A percentile compares a stretch with the other conserved stretches of the same genome.
phyloP scores from a whole-genome alignment of 768 basidiomycete genomes.

The Pleurotus pulmonarius region DNA sequence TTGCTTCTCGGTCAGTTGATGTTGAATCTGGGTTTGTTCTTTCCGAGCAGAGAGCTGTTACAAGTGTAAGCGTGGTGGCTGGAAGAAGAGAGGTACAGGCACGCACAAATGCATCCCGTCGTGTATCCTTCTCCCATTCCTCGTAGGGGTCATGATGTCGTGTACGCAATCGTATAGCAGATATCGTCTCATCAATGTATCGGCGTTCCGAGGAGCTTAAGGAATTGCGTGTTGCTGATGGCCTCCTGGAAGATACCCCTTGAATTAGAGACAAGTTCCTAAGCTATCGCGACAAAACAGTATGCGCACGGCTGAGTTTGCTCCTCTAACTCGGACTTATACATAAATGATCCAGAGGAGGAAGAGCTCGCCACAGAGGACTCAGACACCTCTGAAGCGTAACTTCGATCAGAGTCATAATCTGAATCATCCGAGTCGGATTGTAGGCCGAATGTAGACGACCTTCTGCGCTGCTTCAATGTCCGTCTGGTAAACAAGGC shows the following conservation, averaged over 20 bases:
- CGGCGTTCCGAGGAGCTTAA: conserved; percentile 37
- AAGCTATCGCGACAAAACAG: not conserved
- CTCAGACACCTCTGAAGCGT: conserved; percentile 25
- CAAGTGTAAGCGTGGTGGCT: not conserved
- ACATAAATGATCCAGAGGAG: conserved; percentile 34
- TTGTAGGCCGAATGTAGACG: conserved; percentile 51
- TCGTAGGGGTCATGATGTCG: conserved; percentile 55
- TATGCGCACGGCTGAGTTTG: conserved; percentile 31
- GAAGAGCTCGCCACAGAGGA: conserved; percentile 17
- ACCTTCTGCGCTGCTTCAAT: conserved; percentile 24
- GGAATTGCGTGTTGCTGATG: conserved; percentile 20
- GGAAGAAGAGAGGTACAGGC: not conserved
- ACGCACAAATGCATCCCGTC: conserved; percentile 50
- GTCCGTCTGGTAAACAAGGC: not conserved
- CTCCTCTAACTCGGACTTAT: conserved; percentile 40
- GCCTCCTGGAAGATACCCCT: conserved; percentile 10
- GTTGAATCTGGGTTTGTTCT: conserved; percentile 29
- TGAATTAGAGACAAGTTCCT: not conserved
- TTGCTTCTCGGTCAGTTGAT: conserved; percentile 38
- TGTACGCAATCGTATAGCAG: conserved; percentile 47
- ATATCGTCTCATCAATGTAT: conserved; percentile 44
- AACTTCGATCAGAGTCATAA: conserved; percentile 23
- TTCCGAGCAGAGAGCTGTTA: conserved; percentile 42
- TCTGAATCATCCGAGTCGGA: conserved; percentile 42
- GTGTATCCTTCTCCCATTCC: conserved; percentile 51